Percentiles rank a stretch among this genome's conserved stretches.
phyloP scores from a whole-genome alignment of 257 asterid species.

The Parsonsia alboflavescens region DNA sequence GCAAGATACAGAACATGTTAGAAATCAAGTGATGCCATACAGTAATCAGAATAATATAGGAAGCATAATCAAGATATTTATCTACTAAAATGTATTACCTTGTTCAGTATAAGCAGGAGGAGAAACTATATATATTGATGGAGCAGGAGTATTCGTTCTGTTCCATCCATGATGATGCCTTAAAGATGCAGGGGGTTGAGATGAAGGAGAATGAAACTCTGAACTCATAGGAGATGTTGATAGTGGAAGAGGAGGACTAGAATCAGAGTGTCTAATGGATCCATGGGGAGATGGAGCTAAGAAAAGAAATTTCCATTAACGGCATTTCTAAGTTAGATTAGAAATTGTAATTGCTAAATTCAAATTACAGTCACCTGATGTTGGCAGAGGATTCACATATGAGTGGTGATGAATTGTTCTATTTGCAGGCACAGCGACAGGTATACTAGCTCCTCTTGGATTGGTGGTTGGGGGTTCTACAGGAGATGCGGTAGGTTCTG shows the following conservation, averaged over 20 bases:
- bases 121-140: conserved; percentile 26
- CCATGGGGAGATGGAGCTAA: conserved; percentile 51
- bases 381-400: conserved; percentile 40
- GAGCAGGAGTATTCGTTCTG: conserved; percentile 44
- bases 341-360: conserved; percentile 8
- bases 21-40: conserved; percentile 14
- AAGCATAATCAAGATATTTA: conserved; percentile 19
- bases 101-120: conserved; percentile 43
- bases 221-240: conserved; percentile 33
- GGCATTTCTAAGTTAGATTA: background rate
- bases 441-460: conserved; percentile 30
- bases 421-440: conserved; percentile 44
- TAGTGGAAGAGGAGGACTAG: conserved; percentile 43
- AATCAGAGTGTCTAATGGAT: conserved; percentile 23
- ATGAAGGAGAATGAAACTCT: conserved; percentile 29
- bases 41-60: conserved; percentile 7
- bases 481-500: conserved; percentile 46
- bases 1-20: conserved; percentile 11
- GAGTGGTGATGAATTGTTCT: conserved; percentile 26
- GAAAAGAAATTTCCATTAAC: conserved; percentile 18
- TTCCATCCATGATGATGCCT: conserved; percentile 32
- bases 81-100: conserved; percentile 37
- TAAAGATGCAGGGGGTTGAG: conserved; percentile 24
- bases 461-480: conserved; percentile 41
- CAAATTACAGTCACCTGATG: conserved; percentile 41